Percentiles rank a stretch among this genome's conserved stretches.
These are phyloP conservation scores for Withania somnifera DNA, from an alignment of 305 asterid species.

Conservation along the genomic window DNA sequence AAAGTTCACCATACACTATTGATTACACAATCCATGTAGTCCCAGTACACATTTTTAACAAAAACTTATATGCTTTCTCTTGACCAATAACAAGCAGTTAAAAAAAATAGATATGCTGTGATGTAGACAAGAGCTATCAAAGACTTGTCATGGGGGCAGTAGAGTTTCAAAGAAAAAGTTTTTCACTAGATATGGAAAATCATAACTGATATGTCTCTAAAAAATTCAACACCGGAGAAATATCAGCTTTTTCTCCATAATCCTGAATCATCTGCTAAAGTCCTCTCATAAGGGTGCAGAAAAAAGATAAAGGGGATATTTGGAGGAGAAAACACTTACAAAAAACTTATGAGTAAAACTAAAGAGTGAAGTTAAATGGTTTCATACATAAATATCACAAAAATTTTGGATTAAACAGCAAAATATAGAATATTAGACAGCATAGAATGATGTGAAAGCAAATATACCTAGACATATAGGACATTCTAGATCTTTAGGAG, in stretches of 20 bases:
- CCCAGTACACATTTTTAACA: neutral
- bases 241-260: neutral
- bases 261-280: neutral
- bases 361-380: neutral
- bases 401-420: neutral
- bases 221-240: neutral
- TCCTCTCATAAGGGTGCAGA: neutral
- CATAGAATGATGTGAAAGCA: conserved; percentile 6
- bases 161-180: neutral
- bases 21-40: neutral
- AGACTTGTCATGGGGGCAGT: neutral
- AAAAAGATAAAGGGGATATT: neutral
- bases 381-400: neutral
- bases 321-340: neutral
- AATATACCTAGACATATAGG: conserved; percentile 23
- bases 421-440: neutral
- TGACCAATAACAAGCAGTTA: neutral
- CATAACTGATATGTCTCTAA: neutral
- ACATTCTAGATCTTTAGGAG: conserved; percentile 20
- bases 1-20: neutral
- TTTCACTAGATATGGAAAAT: neutral
- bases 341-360: neutral
- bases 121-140: neutral
- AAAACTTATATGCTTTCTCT: neutral
- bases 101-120: neutral